A percentile compares a stretch with the other conserved stretches of the same genome.
phyloP scores from a whole-genome alignment of 768 basidiomycete species.

The Kwoniella pini region DNA sequence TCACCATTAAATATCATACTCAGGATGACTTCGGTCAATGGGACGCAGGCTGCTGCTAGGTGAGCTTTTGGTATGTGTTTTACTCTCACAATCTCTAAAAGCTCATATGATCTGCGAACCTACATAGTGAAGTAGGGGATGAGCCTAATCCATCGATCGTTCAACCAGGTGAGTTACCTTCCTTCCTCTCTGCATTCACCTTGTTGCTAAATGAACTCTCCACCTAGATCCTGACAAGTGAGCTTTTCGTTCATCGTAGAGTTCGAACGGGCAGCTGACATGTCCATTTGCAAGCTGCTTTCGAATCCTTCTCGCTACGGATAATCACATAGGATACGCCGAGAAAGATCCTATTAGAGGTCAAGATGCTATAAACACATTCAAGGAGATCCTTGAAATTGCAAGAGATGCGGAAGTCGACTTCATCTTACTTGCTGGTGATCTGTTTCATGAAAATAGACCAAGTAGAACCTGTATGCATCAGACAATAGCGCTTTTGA shows the following conservation, averaged over 20 bases:
- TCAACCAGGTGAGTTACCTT: constrained; percentile 28
- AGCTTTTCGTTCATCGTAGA: constrained; percentile 1
- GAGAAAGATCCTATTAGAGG: constrained; percentile 93
- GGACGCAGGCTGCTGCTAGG: constrained; percentile 10
- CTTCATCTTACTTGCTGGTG: constrained; percentile 90
- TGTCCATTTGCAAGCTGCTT: constrained; percentile 45
- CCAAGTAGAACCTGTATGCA: constrained; percentile 88
- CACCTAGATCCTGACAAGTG: constrained; percentile 45
- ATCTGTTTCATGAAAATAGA: constrained; percentile 96
- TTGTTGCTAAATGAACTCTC: background rate
- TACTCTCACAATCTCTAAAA: background rate
- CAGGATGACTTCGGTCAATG: constrained; percentile 13
- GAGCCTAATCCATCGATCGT: constrained; percentile 36
- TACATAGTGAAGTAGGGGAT: constrained; percentile 21
- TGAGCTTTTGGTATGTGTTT: background rate
- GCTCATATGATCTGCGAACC: no score
- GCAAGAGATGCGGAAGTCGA: constrained; percentile 83
- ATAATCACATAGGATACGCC: constrained; percentile 92
- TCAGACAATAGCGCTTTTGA: constrained; percentile 79
- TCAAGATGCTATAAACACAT: constrained; percentile 92
- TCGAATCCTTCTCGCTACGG: constrained; percentile 82
- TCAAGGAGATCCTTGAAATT: constrained; percentile 87
- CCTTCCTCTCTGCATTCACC: background rate
- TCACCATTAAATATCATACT: background rate
- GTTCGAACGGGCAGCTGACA: no score